A percentile compares a stretch with the other conserved stretches of the same genome.
These are phyloP conservation scores for Citeromyces nyonsensis DNA, from an alignment of 805 yeast genomes.

Conservation along the genomic window DNA sequence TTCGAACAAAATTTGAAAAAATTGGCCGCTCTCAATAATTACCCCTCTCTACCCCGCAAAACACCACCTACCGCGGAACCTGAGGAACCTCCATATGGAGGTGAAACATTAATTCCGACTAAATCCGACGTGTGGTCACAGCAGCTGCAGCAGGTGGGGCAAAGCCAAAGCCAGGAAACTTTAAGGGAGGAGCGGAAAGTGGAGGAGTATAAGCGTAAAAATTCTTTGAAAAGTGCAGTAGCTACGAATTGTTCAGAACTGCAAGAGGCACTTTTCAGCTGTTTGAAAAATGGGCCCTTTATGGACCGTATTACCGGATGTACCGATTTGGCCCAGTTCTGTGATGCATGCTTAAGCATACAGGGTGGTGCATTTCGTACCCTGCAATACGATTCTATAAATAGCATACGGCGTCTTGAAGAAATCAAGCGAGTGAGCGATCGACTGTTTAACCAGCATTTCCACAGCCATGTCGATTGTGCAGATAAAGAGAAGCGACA, in stretches of 20 bases:
- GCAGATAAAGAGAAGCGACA: no score
- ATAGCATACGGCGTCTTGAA: no score
- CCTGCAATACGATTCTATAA: no score
- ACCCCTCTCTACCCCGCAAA: conserved; percentile 1
- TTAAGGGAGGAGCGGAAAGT: conserved; percentile 6
- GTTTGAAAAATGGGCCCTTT: conserved; percentile 5
- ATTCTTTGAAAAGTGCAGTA: conserved; percentile 12
- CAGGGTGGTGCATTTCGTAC: conserved; percentile 6
- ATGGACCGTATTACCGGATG: conserved; percentile 4
- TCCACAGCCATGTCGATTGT: no score
- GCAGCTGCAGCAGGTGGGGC: neutral
- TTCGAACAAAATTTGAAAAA: conserved; percentile 4
- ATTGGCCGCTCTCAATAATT: conserved; percentile 5
- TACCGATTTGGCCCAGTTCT: conserved; percentile 12
- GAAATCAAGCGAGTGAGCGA: no score
- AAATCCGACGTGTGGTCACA: neutral
- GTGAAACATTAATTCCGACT: neutral
- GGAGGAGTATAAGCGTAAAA: conserved; percentile 13
- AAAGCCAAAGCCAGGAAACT: conserved; percentile 5
- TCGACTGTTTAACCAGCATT: no score
- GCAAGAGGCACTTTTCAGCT: conserved; percentile 11
- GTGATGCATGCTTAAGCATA: conserved; percentile 12
- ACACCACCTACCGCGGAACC: conserved; percentile 4
- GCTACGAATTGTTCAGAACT: conserved; percentile 17
- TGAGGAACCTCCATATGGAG: neutral